Evolutionary conservation across 352 stramenopile genomes (phyloP).

Genomic region (Phytophthora pluvialis): DNA sequence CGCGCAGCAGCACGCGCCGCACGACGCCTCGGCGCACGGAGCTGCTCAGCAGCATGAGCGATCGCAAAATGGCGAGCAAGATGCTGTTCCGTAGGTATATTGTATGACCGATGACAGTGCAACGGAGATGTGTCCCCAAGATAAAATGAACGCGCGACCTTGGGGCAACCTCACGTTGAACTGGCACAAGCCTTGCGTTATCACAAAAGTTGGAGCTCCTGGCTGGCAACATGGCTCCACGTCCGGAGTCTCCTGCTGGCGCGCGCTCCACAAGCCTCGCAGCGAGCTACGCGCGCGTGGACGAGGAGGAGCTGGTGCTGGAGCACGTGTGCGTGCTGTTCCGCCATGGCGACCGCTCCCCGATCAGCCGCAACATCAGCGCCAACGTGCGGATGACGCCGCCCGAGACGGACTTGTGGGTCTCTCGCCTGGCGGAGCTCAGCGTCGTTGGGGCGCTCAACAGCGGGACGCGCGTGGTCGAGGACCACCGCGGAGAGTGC

Average conservation of each 20-base stretch:
- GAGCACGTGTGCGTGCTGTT: conserved; percentile 78
- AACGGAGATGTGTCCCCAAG: neutral
- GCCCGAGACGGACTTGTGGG: conserved; percentile 67
- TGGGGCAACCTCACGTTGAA: conserved; percentile 14
- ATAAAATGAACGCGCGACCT: no score
- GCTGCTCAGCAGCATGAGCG: conserved; percentile 8
- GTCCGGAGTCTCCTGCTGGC: conserved; percentile 5
- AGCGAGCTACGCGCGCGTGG: neutral
- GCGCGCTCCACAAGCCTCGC: neutral
- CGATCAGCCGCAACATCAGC: conserved; percentile 65
- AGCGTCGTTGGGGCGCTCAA: conserved; percentile 56
- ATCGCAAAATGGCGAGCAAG: no score
- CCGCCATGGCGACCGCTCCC: conserved; percentile 81
- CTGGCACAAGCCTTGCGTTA: conserved; percentile 18
- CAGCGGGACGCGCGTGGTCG: conserved; percentile 48
- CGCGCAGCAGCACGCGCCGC: conserved; percentile 11
- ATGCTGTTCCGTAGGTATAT: no score
- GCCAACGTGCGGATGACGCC: conserved; percentile 49
- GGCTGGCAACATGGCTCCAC: conserved; percentile 27
- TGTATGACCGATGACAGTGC: no score
- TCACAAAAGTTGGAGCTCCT: conserved; percentile 13
- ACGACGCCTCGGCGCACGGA: conserved; percentile 1
- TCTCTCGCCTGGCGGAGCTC: conserved; percentile 52
- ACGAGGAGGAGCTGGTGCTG: conserved; percentile 44
- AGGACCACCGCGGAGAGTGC: conserved; percentile 24